Base-by-base conservation (phyloP, 208 protist species). In the Tritrichomonas foetus region DNA sequence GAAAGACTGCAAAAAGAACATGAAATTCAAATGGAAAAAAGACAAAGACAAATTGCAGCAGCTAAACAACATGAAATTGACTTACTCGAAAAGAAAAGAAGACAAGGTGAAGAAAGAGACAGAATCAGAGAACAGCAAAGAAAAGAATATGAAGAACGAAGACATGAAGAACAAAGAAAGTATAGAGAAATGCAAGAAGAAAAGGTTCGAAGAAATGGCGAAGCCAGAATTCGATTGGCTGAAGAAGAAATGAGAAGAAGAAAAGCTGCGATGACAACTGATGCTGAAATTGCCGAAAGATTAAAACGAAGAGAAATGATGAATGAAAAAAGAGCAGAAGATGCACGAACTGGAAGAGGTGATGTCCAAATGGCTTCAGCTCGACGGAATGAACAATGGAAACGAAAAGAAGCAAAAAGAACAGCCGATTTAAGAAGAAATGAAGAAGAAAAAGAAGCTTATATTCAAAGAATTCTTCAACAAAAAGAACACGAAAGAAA, bases 401-500 rank as follows among this genome's bases (percentile, higher is more conserved):
- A 57, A 47, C 53, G 57, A 50, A 16, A 89, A 57, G 41, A 89
- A 39, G 47, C 33, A 9, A 14, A 61, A n/a, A 53, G 44, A 47
- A 33, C 30, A 16, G 57, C 3, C 3, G 27, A 44, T 30, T 30
- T 89, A 36, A 89, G 39, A 27, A 47, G 39, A 39, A 25, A 89
- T 27, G n/a, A 89, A 33, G 47, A 89, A 57, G 44, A 44, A 57
- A 53, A 47, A 57, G 78, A 89, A 57, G 27, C 53, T 57, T 49
- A 89, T 89, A 53, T 39, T 20, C 44, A 33, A 57, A 9, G 39
- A 53, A 47, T 89, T 3, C 13, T 57, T 13, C 13, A 57, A 39
- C 14, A 89, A 8, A 89, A 89, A 57, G 78, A 89, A 57, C 33
- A 89, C 53, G 78, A 89, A 20, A 89, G 78, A 89, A 16, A 53